Evolutionary conservation across 2,329 filamentous ascomycete genomes (phyloP).

Genomic region (Botrytis deweyae): DNA sequence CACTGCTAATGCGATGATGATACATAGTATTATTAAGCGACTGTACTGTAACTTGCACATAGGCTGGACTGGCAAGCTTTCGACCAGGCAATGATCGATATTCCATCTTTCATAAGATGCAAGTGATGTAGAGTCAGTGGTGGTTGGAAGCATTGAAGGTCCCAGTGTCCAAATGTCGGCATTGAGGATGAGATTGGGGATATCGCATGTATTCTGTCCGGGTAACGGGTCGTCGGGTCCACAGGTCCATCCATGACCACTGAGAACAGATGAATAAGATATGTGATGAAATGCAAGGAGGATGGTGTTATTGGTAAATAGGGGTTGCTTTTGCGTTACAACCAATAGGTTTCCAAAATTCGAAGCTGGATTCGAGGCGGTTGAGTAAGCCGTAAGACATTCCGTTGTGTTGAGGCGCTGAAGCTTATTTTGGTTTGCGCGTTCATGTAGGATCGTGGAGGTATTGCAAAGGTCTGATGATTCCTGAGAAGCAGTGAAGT

Average conservation of each 20-base stretch:
- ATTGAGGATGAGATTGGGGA: slow-evolving; percentile 25
- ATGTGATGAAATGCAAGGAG: slow-evolving; percentile 28
- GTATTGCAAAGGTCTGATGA: slow-evolving; percentile 8
- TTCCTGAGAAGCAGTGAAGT: neutral
- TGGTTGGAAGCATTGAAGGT: neutral
- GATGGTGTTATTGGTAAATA: slow-evolving; percentile 23
- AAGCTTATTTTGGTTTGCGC: slow-evolving; percentile 18
- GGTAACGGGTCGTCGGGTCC: slow-evolving; percentile 24
- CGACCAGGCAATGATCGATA: slow-evolving; percentile 32
- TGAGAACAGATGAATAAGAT: slow-evolving; percentile 28
- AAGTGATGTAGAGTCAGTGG: slow-evolving; percentile 6
- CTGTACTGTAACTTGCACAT: slow-evolving; percentile 31
- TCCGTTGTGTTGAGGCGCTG: slow-evolving; percentile 27
- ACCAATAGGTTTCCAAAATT: slow-evolving; percentile 28
- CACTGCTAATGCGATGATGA: neutral
- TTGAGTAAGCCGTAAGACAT: slow-evolving; percentile 30
- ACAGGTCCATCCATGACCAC: slow-evolving; percentile 32
- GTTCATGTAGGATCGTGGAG: slow-evolving; percentile 13
- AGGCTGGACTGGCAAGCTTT: slow-evolving; percentile 22
- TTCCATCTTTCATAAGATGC: slow-evolving; percentile 22
- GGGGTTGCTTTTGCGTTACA: slow-evolving; percentile 27
- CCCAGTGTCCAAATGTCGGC: slow-evolving; percentile 29
- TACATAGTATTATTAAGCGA: neutral
- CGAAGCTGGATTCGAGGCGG: slow-evolving; percentile 21
- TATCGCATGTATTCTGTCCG: slow-evolving; percentile 29